A percentile compares a stretch with the other conserved stretches of the same genome.
These are phyloP conservation scores for Metschnikowia santaceciliae DNA, from an alignment of 805 yeast genomes.

Conservation along the genomic window DNA sequence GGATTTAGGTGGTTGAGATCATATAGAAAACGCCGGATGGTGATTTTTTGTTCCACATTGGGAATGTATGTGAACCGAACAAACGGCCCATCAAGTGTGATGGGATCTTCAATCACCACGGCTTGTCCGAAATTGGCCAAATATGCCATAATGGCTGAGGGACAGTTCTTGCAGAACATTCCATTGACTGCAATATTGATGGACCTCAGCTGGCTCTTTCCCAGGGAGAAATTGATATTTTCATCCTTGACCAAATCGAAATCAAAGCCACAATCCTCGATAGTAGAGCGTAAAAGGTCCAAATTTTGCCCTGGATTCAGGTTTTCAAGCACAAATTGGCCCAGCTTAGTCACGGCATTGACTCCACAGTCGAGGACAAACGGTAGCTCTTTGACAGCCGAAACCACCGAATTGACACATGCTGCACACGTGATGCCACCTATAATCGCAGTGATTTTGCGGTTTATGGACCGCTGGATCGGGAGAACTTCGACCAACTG, in stretches of 20 bases:
- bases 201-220: conserved; percentile 48
- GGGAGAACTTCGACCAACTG: conserved; percentile 58
- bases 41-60: conserved; percentile 37
- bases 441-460: conserved; percentile 54
- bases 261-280: conserved; percentile 69
- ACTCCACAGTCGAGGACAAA: conserved; percentile 53
- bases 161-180: conserved; percentile 71
- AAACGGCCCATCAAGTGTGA: conserved; percentile 52
- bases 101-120: conserved; percentile 51
- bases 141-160: conserved; percentile 48
- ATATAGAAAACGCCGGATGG: conserved; percentile 52
- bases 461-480: conserved; percentile 44
- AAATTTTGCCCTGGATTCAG: conserved; percentile 28
- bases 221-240: conserved; percentile 45
- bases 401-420: conserved; percentile 55
- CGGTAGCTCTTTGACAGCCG: conserved; percentile 43
- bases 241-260: conserved; percentile 44
- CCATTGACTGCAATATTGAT: conserved; percentile 57
- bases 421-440: conserved; percentile 78
- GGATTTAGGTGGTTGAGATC: conserved; percentile 45
- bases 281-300: conserved; percentile 42
- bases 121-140: conserved; percentile 54
- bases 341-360: conserved; percentile 58
- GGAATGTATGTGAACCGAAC: conserved; percentile 67
- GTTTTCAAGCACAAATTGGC: conserved; percentile 53